Evolutionary conservation across 495 filamentous ascomycete species (phyloP).

Genomic region (Neurospora sublineolata): DNA sequence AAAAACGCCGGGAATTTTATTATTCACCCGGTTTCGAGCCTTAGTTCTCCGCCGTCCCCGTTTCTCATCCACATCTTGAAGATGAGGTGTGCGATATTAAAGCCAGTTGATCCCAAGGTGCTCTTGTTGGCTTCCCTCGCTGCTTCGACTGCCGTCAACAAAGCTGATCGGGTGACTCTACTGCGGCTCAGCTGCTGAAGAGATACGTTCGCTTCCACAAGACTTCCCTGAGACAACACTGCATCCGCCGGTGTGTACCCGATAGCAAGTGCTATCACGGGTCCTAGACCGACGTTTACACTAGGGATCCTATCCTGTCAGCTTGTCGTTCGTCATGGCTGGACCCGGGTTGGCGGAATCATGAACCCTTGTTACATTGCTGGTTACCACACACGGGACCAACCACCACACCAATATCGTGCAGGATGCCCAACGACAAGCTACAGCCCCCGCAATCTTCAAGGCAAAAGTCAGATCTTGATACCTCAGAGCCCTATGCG

Average conservation of each 20-base stretch:
- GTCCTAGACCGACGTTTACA: not conserved
- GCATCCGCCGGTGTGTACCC: not conserved
- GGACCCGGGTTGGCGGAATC: not conserved
- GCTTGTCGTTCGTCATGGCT: not conserved
- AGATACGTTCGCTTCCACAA: too few relatives aligned
- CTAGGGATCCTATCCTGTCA: not conserved
- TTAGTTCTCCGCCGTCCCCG: not conserved
- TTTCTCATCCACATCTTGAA: not conserved
- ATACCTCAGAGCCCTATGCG: not conserved
- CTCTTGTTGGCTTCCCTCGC: not conserved
- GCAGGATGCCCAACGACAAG: not conserved
- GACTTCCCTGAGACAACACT: not conserved
- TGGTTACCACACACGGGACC: not conserved
- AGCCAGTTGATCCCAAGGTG: not conserved
- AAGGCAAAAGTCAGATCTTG: not conserved
- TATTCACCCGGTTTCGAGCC: not conserved
- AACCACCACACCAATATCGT: not conserved
- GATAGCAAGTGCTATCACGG: not conserved
- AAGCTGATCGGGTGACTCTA: not conserved
- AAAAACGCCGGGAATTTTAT: not conserved
- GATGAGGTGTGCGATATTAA: not conserved
- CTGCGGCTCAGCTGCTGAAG: not conserved
- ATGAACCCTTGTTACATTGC: not conserved
- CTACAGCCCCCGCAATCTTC: not conserved
- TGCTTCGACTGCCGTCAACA: not conserved